Evolutionary conservation across 108 stramenopile species (phyloP), one percentile per base, ranked within the genome.

Genomic region (Cyclotella sp.): DNA sequence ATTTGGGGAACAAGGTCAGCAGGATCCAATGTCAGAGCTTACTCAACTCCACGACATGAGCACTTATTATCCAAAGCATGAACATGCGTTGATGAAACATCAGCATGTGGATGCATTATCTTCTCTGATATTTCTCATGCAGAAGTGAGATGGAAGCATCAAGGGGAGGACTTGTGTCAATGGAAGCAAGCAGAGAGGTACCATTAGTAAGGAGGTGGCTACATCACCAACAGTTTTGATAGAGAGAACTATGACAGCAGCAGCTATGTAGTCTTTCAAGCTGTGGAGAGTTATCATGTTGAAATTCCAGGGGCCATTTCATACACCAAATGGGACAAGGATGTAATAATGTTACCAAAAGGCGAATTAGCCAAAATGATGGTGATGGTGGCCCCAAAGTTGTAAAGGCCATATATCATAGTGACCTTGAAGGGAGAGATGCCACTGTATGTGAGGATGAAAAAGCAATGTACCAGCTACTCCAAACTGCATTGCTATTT

Each of bases 261-360:
- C 63, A 1, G 44, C 70, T 0, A 84, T 84, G 22, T 77, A 87
- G 26, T 76, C 86, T 21, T 27, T 78, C 18, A 68, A 87, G 72
- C 15, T 52, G 9, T 14, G 82, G n/a, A 71, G 85, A 30, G 76
- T 85, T 3, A 73, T 72, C 30, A 80, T 75, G 1, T 19, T 63
- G 62, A 86, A 89, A 57, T 51, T 87, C 15, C 82, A 78, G 1
- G 77, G 76, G 13, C 76, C 82, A 0, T 89, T 85, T 44, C 30
- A 87, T 14, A 86, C 87, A 42, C 68, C 89, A 8, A 27, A 77
- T 13, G 53, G 44, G 83, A 81, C 15, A 53, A 71, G 13, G 75
- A 42, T 4, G 49, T 82, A 9, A 29, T 53, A 12, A 45, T 86
- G 79, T 42, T 65, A 7, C 26, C 65, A 0, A 41, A 34, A 2